Evolutionary conservation across 352 stramenopile genomes (phyloP).

Genomic region (Blastocystis sp.): DNA sequence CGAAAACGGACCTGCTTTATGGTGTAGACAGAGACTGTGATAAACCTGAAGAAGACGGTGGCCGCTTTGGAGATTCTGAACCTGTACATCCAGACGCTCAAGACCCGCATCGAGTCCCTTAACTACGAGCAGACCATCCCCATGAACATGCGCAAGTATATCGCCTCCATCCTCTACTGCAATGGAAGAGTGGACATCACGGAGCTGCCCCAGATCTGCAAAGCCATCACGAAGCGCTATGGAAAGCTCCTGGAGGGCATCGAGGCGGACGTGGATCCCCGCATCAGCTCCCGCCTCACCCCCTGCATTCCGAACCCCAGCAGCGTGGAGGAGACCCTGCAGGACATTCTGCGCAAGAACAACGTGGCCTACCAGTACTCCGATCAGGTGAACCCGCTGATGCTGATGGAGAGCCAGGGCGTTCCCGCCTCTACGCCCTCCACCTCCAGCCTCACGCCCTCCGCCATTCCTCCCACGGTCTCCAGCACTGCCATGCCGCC

Average conservation of each 20-base stretch:
- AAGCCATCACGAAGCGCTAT: neutral
- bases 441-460: neutral
- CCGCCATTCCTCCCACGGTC: neutral
- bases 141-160: conserved; percentile 51
- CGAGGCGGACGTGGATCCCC: conserved; percentile 31
- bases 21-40: conserved; percentile 28
- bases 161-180: conserved; percentile 42
- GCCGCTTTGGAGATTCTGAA: conserved; percentile 61
- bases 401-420: neutral
- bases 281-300: conserved; percentile 35
- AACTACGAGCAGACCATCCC: conserved; percentile 49
- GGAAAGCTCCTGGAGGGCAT: neutral
- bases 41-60: conserved; percentile 56
- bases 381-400: neutral
- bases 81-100: conserved; percentile 56
- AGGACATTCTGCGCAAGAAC: conserved; percentile 56
- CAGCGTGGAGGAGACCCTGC: conserved; percentile 13
- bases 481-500: neutral
- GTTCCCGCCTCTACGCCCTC: neutral
- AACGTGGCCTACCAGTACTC: neutral
- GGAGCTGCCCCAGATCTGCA: conserved; percentile 3
- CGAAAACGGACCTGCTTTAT: neutral
- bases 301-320: conserved; percentile 55
- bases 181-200: conserved; percentile 45
- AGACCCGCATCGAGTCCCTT: conserved; percentile 52